phyloP scores from a whole-genome alignment of 1,139 yeast species.

The Pneumocystis oryctolagi region DNA sequence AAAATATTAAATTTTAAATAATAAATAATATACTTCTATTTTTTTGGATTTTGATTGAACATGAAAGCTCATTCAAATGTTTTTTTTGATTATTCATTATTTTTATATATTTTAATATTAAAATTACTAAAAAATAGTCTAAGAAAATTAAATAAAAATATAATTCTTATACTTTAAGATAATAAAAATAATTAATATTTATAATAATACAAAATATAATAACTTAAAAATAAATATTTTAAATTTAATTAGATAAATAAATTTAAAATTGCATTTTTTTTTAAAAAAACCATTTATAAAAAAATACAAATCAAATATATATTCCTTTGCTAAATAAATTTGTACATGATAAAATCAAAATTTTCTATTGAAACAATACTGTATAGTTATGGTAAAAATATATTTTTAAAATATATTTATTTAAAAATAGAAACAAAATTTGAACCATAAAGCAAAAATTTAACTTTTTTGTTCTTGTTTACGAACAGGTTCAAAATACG shows the following conservation, averaged over 20 bases:
- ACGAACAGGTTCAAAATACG: slow-evolving; percentile 33
- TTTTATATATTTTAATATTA: not conserved
- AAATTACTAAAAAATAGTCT: not conserved
- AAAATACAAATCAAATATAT: not conserved
- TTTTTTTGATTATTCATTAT: not conserved
- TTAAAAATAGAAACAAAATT: not conserved
- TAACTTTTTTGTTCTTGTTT: not conserved
- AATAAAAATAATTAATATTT: no score
- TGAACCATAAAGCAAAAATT: not conserved
- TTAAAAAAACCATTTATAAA: no score
- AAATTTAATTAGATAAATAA: no score
- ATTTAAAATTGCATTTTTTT: no score
- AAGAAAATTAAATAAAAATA: not conserved
- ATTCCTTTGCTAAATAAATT: not conserved
- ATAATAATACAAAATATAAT: no score
- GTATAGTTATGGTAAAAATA: not conserved
- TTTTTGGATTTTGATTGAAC: not conserved
- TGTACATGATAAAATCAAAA: not conserved
- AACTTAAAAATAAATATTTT: no score
- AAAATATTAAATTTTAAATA: slow-evolving; percentile 24
- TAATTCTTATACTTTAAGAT: no score
- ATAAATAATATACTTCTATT: not conserved
- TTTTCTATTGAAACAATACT: not conserved
- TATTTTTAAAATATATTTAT: not conserved
- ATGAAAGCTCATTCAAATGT: not conserved